Evolutionary conservation across 2,329 filamentous ascomycete genomes (phyloP).

Genomic region (Aspergillus hiratsukae): DNA sequence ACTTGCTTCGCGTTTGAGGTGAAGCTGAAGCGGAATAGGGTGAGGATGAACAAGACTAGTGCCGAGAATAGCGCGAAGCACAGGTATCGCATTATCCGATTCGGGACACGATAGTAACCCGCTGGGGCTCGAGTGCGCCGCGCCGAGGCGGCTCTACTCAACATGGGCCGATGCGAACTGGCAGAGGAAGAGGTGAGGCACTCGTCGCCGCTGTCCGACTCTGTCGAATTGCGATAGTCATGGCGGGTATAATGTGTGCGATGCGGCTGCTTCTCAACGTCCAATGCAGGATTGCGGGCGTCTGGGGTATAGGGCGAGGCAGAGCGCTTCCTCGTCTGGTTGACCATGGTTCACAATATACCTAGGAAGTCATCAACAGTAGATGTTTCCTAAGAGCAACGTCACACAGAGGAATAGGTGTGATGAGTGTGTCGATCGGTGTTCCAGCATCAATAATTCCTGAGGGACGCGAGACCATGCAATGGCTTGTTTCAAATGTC

Average conservation of each 20-base stretch:
- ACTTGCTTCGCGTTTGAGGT: conserved; percentile 26
- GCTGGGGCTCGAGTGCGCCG: conserved; percentile 29
- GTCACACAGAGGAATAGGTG: conserved; percentile 4
- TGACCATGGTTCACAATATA: conserved; percentile 22
- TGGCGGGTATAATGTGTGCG: conserved; percentile 18
- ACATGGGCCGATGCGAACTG: conserved; percentile 50
- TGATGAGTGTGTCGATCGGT: conserved; percentile 4
- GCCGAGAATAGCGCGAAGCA: conserved; percentile 66
- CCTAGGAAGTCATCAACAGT: not conserved
- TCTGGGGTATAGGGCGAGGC: conserved; percentile 19
- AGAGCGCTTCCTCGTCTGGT: conserved; percentile 28
- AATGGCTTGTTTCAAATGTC: not conserved
- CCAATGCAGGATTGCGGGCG: conserved; percentile 19
- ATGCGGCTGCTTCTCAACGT: conserved; percentile 32
- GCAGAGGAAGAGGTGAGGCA: conserved; percentile 41
- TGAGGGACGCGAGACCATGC: not conserved
- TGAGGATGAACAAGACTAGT: conserved; percentile 72
- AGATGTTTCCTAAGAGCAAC: not conserved
- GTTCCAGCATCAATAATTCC: conserved; percentile 2
- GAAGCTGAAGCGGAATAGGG: conserved; percentile 68
- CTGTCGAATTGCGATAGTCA: conserved; percentile 21
- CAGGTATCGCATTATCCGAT: conserved; percentile 71
- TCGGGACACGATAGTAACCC: conserved; percentile 60
- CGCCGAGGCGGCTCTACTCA: conserved; percentile 29
- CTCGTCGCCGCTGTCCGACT: conserved; percentile 26